Evolutionary conservation across 2,329 filamentous ascomycete species (phyloP).

Genomic region (Claviceps sp.): DNA sequence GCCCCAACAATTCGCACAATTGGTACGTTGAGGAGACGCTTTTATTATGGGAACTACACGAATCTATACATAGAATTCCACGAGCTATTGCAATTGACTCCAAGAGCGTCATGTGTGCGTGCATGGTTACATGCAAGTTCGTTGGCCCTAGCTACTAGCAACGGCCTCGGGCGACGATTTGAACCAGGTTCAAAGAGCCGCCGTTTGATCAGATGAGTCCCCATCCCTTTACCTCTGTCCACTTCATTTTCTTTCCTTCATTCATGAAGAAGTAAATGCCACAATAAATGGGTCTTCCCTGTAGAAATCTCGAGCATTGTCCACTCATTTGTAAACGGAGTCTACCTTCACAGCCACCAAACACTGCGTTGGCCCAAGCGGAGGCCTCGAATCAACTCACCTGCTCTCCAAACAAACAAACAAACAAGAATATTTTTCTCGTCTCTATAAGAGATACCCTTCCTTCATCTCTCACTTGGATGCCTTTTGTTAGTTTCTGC

Average conservation of each 20-base stretch:
- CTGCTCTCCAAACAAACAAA: neutral
- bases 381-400: neutral
- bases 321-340: neutral
- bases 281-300: constrained; percentile 1
- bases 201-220: constrained; percentile 1
- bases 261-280: neutral
- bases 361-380: neutral
- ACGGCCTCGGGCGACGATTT: neutral
- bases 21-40: neutral
- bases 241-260: neutral
- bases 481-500: neutral
- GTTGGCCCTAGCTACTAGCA: neutral
- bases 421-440: neutral
- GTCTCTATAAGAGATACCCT: neutral
- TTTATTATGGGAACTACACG: neutral
- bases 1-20: constrained; percentile 1
- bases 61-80: neutral
- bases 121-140: constrained; percentile 4
- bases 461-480: neutral
- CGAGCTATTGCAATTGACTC: neutral
- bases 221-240: neutral
- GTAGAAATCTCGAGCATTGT: neutral
- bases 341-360: constrained; percentile 1
- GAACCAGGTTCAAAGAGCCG: neutral
- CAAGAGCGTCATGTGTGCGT: neutral